phyloP scores from a whole-genome alignment of 208 protist species.

The Jaenimonas drosophilae region DNA sequence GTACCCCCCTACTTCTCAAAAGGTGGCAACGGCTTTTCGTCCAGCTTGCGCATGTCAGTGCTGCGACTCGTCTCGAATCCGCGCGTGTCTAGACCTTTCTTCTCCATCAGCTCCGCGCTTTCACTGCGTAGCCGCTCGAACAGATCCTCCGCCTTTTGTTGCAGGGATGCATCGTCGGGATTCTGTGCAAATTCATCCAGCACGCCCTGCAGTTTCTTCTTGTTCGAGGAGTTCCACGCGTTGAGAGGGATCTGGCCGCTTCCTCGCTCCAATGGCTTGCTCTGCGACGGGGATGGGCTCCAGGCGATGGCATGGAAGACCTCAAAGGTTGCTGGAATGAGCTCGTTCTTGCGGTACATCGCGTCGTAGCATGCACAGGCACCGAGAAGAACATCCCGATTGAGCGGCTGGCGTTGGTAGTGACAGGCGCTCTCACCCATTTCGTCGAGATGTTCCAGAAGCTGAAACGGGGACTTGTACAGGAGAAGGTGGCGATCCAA shows the following conservation, averaged over 20 bases:
- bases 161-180: constrained; percentile 52
- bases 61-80: constrained; percentile 51
- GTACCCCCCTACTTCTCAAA: constrained; percentile 31
- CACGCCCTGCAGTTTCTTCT: constrained; percentile 54
- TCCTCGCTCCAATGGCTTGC: constrained; percentile 74
- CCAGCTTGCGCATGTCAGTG: constrained; percentile 30
- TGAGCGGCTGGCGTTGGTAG: constrained; percentile 47
- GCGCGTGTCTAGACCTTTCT: constrained; percentile 39
- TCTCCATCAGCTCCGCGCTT: constrained; percentile 49
- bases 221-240: constrained; percentile 61
- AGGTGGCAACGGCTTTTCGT: constrained; percentile 63
- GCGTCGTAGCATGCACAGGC: constrained; percentile 71
- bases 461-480: constrained; percentile 83
- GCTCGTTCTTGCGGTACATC: constrained; percentile 80
- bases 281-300: constrained; percentile 78
- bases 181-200: constrained; percentile 81
- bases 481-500: constrained; percentile 83
- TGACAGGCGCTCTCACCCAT: constrained; percentile 88
- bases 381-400: constrained; percentile 61
- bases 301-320: constrained; percentile 87
- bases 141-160: constrained; percentile 59
- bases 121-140: constrained; percentile 65
- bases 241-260: constrained; percentile 60
- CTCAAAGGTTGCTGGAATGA: constrained; percentile 87
- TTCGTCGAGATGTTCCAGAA: constrained; percentile 80